phyloP scores from a whole-genome alignment of 164 flowering plant species.

The Vitis cinerea region DNA sequence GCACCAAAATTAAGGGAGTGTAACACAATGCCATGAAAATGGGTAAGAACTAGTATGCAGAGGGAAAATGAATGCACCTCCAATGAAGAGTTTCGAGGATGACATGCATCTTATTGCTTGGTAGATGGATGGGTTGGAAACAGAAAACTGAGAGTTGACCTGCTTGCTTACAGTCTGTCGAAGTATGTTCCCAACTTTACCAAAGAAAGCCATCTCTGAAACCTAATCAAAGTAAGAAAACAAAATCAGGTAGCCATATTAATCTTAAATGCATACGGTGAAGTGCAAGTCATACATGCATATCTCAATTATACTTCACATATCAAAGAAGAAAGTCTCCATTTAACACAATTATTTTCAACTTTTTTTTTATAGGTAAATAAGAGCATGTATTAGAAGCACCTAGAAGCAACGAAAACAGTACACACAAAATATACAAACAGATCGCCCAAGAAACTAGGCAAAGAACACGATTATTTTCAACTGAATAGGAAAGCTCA shows the following conservation, averaged over 20 bases:
- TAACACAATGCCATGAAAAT: neutral
- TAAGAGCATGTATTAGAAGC: too few species aligned
- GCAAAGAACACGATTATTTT: too few species aligned
- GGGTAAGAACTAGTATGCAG: neutral
- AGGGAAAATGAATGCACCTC: constrained; percentile 36
- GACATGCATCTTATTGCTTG: constrained; percentile 63
- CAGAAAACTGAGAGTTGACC: constrained; percentile 22
- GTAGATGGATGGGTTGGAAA: constrained; percentile 36
- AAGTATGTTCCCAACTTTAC: constrained; percentile 46
- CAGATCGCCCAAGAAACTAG: too few species aligned
- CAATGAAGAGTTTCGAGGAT: constrained; percentile 53
- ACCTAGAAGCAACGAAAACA: too few species aligned
- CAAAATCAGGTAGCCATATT: neutral
- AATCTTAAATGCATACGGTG: too few species aligned
- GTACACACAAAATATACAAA: too few species aligned
- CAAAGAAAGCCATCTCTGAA: constrained; percentile 51
- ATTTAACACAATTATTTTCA: too few species aligned
- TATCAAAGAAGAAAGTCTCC: too few species aligned
- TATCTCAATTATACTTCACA: too few species aligned
- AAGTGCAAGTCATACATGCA: too few species aligned
- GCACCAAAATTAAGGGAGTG: neutral
- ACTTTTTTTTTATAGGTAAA: too few species aligned
- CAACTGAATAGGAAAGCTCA: too few species aligned
- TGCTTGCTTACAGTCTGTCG: constrained; percentile 34
- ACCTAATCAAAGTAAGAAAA: constrained; percentile 8